Evolutionary conservation across 495 filamentous ascomycete genomes (phyloP).

Genomic region (Filosporella fistucella): DNA sequence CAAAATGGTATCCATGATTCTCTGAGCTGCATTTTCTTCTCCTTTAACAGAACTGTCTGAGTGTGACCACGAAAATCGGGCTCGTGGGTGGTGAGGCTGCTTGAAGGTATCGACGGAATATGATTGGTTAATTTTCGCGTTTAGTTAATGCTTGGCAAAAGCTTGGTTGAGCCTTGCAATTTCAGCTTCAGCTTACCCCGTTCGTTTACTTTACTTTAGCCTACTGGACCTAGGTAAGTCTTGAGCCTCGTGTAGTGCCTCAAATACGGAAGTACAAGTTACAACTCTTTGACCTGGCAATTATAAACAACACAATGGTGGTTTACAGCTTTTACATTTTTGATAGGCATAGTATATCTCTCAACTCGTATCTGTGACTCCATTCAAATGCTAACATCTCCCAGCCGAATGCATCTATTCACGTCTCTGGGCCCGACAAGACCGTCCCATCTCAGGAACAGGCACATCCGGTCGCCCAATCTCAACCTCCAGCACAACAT

Average conservation of each 20-base stretch:
- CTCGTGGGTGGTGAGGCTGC: no score
- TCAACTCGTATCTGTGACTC: not conserved
- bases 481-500: conserved; percentile 18
- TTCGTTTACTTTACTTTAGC: no score
- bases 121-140: not conserved
- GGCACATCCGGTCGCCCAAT: conserved; percentile 14
- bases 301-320: conserved; percentile 54
- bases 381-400: conserved; percentile 17
- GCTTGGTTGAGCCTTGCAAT: not conserved
- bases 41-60: no score
- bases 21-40: conserved; percentile 11
- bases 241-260: no score
- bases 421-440: conserved; percentile 57
- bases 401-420: conserved; percentile 97
- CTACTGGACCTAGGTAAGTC: no score
- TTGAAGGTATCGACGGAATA: no score
- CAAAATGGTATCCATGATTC: conserved; percentile 7
- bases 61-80: no score
- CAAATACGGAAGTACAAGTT: no score
- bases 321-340: conserved; percentile 99
- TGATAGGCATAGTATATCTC: conserved; percentile 81
- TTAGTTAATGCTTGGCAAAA: not conserved
- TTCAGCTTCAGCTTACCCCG: no score
- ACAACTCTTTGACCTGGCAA: no score
- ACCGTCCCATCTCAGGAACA: conserved; percentile 11